These are phyloP conservation scores for Phytomonas sp. DNA, from an alignment of 208 protist genomes.

Conservation along the genomic window DNA sequence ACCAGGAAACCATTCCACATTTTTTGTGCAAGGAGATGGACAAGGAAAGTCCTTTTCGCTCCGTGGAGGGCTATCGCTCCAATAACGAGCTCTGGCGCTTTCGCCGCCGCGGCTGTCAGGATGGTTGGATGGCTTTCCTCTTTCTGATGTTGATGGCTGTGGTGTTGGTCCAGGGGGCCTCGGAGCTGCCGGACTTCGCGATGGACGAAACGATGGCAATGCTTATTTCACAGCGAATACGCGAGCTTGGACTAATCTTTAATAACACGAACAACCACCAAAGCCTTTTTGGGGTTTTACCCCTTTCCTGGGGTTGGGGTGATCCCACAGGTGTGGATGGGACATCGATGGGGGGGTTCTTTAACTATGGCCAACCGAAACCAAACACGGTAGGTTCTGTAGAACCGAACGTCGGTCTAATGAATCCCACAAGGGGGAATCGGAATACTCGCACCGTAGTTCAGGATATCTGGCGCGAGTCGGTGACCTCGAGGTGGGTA, in stretches of 20 bases:
- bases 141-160: constrained; percentile 23
- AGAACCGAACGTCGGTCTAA: not conserved
- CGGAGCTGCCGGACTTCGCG: constrained; percentile 30
- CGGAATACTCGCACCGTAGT: not conserved
- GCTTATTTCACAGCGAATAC: constrained; percentile 9
- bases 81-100: constrained; percentile 62
- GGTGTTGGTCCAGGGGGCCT: constrained; percentile 27
- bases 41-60: constrained; percentile 15
- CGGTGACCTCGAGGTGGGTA: not conserved
- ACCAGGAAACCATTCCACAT: not conserved
- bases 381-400: not conserved
- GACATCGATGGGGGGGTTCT: not conserved
- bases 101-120: constrained; percentile 39
- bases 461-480: not conserved
- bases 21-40: not conserved
- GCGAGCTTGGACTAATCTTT: not conserved
- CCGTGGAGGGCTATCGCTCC: constrained; percentile 17
- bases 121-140: constrained; percentile 46
- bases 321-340: not conserved
- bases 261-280: not conserved
- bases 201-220: constrained; percentile 19
- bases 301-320: not conserved
- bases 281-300: not conserved
- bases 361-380: not conserved
- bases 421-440: not conserved